A percentile compares a stretch with the other conserved stretches of the same genome.
Evolutionary conservation across 768 basidiomycete species (phyloP).

Genomic region (Leccinum disarticulatum): DNA sequence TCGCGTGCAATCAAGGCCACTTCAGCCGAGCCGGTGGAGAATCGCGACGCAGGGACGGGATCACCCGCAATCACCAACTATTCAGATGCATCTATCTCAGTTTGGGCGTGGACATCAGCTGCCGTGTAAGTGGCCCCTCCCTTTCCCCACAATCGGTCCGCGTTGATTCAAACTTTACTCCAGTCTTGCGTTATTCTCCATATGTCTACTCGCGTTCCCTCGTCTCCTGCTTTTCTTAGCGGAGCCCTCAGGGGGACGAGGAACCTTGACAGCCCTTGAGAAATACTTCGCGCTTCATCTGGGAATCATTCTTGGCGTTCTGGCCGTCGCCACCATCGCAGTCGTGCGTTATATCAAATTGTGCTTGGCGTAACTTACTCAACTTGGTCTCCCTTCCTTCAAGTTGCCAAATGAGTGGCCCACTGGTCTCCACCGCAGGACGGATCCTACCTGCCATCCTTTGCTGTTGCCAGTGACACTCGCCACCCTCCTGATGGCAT

Average conservation of each 20-base stretch:
- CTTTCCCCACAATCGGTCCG: background rate
- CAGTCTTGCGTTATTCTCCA: slow-evolving; percentile 37
- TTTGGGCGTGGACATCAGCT: slow-evolving; percentile 42
- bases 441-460: slow-evolving; percentile 47
- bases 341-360: slow-evolving; percentile 41
- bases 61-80: background rate
- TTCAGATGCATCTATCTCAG: slow-evolving; percentile 28
- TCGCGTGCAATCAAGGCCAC: slow-evolving; percentile 1
- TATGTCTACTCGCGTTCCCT: slow-evolving; percentile 52
- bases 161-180: slow-evolving; percentile 1
- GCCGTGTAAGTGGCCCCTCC: slow-evolving; percentile 20
- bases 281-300: slow-evolving; percentile 66
- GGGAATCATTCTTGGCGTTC: slow-evolving; percentile 57
- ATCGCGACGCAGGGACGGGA: slow-evolving; percentile 1
- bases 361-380: slow-evolving; percentile 5
- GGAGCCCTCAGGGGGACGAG: slow-evolving; percentile 42
- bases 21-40: slow-evolving; percentile 14
- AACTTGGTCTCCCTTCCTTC: background rate
- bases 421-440: slow-evolving; percentile 31
- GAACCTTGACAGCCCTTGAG: slow-evolving; percentile 62
- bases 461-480: slow-evolving; percentile 59
- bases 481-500: slow-evolving; percentile 54
- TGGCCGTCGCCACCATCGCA: slow-evolving; percentile 56
- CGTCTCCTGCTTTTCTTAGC: slow-evolving; percentile 68
- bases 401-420: slow-evolving; percentile 46